Evolutionary conservation across 345 rosid genomes (phyloP).

Genomic region (Brassica nigra): DNA sequence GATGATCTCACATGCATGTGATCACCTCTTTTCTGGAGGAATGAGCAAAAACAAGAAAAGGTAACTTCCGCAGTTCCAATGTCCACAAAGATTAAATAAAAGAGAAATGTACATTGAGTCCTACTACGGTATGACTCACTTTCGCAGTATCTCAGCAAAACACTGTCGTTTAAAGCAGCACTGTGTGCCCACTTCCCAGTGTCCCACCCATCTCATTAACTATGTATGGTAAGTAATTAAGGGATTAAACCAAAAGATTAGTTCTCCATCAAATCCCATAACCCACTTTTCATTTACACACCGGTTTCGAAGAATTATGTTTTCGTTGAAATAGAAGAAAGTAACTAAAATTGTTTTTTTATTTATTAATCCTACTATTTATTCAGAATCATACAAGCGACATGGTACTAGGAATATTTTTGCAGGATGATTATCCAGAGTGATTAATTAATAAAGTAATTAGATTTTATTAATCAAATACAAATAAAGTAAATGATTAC

Average conservation of each 20-base stretch:
- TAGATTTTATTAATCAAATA: neutral
- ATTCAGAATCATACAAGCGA: neutral
- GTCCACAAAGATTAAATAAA: conserved; percentile 1
- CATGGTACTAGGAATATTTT: neutral
- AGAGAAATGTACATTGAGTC: neutral
- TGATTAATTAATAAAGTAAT: neutral
- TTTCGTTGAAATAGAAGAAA: neutral
- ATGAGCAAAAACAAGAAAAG: neutral
- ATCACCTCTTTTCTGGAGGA: conserved; percentile 19
- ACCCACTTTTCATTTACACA: neutral
- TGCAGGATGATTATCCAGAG: neutral
- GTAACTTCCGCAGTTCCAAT: conserved; percentile 26
- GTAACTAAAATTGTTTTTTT: neutral
- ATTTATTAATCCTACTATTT: neutral
- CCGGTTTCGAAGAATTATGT: neutral
- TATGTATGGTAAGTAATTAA: neutral
- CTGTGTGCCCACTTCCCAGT: neutral
- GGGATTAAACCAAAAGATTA: neutral
- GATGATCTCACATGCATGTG: conserved; percentile 33
- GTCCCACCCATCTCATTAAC: conserved; percentile 10
- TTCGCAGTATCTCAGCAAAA: neutral
- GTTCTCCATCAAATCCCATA: neutral
- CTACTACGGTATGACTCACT: conserved; percentile 8
- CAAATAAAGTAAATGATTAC: neutral
- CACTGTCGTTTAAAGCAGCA: neutral